These are phyloP conservation scores for Pseudogymnoascus sp. DNA, from an alignment of 2,329 filamentous ascomycete genomes.

Conservation along the genomic window DNA sequence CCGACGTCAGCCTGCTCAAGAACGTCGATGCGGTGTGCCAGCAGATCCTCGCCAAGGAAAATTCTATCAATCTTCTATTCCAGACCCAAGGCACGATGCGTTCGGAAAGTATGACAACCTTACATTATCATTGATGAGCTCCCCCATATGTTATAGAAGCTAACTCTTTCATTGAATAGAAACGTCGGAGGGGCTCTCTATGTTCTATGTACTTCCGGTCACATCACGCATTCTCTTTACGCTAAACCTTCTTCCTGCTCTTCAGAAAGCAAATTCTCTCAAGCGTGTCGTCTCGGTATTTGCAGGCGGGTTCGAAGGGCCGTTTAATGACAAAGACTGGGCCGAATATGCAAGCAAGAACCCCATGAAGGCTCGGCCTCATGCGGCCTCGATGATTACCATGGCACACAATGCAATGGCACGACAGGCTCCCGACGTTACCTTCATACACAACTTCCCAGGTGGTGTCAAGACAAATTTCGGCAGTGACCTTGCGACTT, in stretches of 20 bases:
- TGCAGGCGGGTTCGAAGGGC: conserved; percentile 41
- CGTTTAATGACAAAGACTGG: conserved; percentile 33
- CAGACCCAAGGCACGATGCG: conserved; percentile 38
- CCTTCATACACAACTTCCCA: conserved; percentile 41
- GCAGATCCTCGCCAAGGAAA: conserved; percentile 40
- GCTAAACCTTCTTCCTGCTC: conserved; percentile 45
- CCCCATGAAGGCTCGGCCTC: conserved; percentile 32
- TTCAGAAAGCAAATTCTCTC: conserved; percentile 36
- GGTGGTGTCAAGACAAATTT: conserved; percentile 38
- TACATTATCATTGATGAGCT: neutral
- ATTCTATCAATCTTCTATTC: conserved; percentile 44
- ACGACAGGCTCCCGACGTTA: conserved; percentile 34
- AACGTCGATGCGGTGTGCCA: conserved; percentile 39
- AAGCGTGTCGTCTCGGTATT: conserved; percentile 45
- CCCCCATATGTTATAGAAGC: neutral
- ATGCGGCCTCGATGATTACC: conserved; percentile 39
- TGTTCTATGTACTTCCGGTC: conserved; percentile 39
- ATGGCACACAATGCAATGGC: conserved; percentile 39
- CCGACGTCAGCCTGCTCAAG: conserved; percentile 36
- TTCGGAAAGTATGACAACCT: neutral
- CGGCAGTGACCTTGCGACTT: conserved; percentile 30
- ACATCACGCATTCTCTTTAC: conserved; percentile 49
- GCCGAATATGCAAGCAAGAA: conserved; percentile 31
- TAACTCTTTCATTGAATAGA: conserved; percentile 30
- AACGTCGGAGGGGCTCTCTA: conserved; percentile 46